Base-by-base conservation (phyloP, 2,329 filamentous ascomycete genomes). In the Pseudogymnoascus sp. region DNA sequence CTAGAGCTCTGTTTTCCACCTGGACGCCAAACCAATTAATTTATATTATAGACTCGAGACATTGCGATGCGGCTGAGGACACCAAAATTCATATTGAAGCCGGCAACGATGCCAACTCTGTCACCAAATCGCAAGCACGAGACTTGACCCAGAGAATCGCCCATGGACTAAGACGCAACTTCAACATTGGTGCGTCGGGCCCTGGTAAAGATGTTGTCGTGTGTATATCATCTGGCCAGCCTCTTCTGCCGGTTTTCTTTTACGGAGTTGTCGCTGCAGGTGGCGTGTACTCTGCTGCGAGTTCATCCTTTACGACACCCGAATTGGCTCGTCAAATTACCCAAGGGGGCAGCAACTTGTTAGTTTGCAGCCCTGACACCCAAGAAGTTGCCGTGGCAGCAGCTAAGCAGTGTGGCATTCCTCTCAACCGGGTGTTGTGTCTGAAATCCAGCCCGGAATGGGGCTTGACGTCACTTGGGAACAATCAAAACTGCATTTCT, bases 191-290 rank as follows among this genome's bases (percentile, higher is more conserved):
- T 11, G 70, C 70, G 1, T 62, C 75, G 6, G 82, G 82, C 0
- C 75, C 78, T 0, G 78, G 75, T 31, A 76, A 77, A 61, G 81
- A 85, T 66, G 79, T 86, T 3, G 80, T 86, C 11, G 80, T 84
- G 3, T 77, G 80, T n/a, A 79, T 86, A 31, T 83, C 81, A 0
- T 79, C 80, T 0, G 84, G 85, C 1, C 81, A 86, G 66, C 79
- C 79, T 53, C 75, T 84, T 5, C 75, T 86, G 71, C 88, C 90
- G 0, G 78, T 84, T 0, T 78, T 90, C 1, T 84, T 93, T 62
- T 79, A 91, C 73, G 90, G 90, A 14, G 80, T 89, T 18, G 79
- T 91, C 61, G 91, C 91, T 84, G 88, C 90, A 0, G 89, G 89
- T 3, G 89, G 88, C 1, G 78, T 93, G 61, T 93, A 93, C 76